These are phyloP conservation scores for Obba rivulosa DNA, from an alignment of 768 basidiomycete species.

Conservation along the genomic window DNA sequence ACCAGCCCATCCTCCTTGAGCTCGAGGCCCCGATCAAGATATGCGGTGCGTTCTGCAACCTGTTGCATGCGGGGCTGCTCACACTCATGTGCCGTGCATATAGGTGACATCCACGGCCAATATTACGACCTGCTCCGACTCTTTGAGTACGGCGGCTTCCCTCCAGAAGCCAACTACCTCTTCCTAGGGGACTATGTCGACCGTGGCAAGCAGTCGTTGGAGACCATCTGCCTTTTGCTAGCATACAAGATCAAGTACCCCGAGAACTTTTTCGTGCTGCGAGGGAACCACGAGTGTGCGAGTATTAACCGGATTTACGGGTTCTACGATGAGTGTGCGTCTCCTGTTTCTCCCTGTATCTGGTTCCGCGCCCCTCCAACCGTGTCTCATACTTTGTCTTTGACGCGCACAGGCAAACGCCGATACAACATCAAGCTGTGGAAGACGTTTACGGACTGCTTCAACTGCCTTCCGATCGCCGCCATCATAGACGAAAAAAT, in stretches of 20 bases:
- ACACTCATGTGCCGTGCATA: constrained; percentile 11
- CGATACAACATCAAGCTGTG: constrained; percentile 99
- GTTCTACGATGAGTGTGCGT: constrained; percentile 99
- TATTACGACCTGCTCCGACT: constrained; percentile 97
- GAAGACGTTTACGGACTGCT: constrained; percentile 99
- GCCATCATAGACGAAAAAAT: constrained; percentile 99
- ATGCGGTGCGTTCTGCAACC: constrained; percentile 62
- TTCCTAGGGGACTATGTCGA: constrained; percentile 99
- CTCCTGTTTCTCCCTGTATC: background rate
- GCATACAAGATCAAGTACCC: constrained; percentile 99
- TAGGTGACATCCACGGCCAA: constrained; percentile 98
- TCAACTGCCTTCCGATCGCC: constrained; percentile 98
- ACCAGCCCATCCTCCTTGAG: constrained; percentile 96
- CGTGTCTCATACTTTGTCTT: background rate
- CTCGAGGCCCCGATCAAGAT: constrained; percentile 99
- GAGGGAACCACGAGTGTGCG: constrained; percentile 99
- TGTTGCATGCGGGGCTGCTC: background rate
- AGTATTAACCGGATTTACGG: constrained; percentile 99
- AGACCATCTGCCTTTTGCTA: constrained; percentile 98
- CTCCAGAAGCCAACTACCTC: constrained; percentile 99
- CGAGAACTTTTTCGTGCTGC: constrained; percentile 99
- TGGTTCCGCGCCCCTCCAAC: background rate
- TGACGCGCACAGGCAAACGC: constrained; percentile 80
- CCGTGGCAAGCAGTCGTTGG: constrained; percentile 96
- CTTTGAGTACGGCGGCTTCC: constrained; percentile 99